These are phyloP conservation scores for Blastomyces gilchristii DNA, from an alignment of 2,329 filamentous ascomycete genomes.

Conservation along the genomic window DNA sequence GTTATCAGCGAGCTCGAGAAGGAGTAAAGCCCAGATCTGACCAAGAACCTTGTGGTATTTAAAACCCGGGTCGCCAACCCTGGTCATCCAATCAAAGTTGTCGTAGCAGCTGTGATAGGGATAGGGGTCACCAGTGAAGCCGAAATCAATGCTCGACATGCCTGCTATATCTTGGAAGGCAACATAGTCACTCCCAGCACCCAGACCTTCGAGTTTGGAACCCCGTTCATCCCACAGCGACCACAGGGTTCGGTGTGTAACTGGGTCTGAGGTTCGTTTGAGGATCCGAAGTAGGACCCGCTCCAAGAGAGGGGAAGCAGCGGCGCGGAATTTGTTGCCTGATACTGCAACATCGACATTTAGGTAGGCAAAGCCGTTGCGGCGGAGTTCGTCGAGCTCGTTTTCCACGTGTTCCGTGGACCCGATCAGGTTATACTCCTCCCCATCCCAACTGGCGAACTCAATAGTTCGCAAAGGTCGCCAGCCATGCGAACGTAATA, in stretches of 20 bases:
- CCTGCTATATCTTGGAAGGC: slow-evolving; percentile 88
- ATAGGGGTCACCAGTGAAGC: slow-evolving; percentile 57
- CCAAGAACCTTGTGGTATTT: slow-evolving; percentile 68
- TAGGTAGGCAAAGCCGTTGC: slow-evolving; percentile 73
- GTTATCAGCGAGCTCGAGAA: slow-evolving; percentile 73
- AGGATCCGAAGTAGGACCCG: slow-evolving; percentile 63
- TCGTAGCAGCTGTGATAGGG: slow-evolving; percentile 83
- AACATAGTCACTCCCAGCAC: slow-evolving; percentile 70
- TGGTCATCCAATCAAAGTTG: slow-evolving; percentile 74
- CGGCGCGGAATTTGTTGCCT: slow-evolving; percentile 63
- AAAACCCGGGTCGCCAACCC: slow-evolving; percentile 71
- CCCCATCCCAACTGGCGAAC: slow-evolving; percentile 93
- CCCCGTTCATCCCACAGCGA: slow-evolving; percentile 61
- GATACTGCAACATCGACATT: slow-evolving; percentile 80
- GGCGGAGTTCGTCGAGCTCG: slow-evolving; percentile 60
- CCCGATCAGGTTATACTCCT: slow-evolving; percentile 85
- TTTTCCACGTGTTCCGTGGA: slow-evolving; percentile 93
- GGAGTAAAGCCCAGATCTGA: slow-evolving; percentile 69
- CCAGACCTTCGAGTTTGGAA: slow-evolving; percentile 56
- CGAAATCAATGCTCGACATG: slow-evolving; percentile 75
- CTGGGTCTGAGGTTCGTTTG: slow-evolving; percentile 62
- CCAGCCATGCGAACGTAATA: slow-evolving; percentile 70
- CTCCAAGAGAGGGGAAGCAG: slow-evolving; percentile 70
- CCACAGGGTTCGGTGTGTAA: slow-evolving; percentile 59
- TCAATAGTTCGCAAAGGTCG: slow-evolving; percentile 86